Evolutionary conservation across 768 basidiomycete species (phyloP).

Genomic region (Xerocomus brunneocitrinus): DNA sequence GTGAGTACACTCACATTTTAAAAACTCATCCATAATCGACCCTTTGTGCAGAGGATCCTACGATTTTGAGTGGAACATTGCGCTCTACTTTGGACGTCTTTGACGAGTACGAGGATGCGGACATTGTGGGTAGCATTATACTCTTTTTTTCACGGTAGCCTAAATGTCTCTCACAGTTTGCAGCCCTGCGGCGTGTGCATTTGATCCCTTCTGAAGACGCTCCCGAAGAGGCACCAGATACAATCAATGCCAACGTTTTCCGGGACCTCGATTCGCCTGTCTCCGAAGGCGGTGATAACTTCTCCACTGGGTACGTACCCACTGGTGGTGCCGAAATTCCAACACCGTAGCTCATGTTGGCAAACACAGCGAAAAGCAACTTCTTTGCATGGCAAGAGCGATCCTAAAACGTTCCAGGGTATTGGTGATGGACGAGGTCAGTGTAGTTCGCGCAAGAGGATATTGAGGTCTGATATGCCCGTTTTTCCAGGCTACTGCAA

Average conservation of each 20-base stretch:
- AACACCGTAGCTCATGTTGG: conserved; percentile 1
- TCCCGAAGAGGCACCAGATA: conserved; percentile 33
- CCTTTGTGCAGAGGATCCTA: conserved; percentile 69
- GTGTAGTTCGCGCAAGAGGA: conserved; percentile 12
- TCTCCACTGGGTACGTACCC: conserved; percentile 66
- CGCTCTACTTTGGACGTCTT: conserved; percentile 84
- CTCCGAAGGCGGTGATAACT: conserved; percentile 86
- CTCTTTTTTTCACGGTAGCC: background rate
- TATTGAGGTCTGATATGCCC: conserved; percentile 1
- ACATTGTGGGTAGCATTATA: conserved; percentile 53
- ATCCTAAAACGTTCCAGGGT: conserved; percentile 76
- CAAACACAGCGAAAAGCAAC: conserved; percentile 61
- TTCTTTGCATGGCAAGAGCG: conserved; percentile 87
- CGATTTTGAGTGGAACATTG: conserved; percentile 77
- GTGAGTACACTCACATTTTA: conserved; percentile 34
- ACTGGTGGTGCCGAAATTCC: background rate
- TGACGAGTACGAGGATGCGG: conserved; percentile 76
- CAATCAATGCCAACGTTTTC: conserved; percentile 71
- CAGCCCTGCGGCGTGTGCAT: conserved; percentile 80
- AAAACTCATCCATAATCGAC: background rate
- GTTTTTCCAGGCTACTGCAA: conserved; percentile 55
- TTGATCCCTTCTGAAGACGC: conserved; percentile 60
- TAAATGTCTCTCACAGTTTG: conserved; percentile 46
- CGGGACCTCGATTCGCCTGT: conserved; percentile 68
- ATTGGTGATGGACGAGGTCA: conserved; percentile 80